Conservation (phyloP, 371 early-diverging fungal genomes). For the Caulochytrium protostelioides region DNA sequence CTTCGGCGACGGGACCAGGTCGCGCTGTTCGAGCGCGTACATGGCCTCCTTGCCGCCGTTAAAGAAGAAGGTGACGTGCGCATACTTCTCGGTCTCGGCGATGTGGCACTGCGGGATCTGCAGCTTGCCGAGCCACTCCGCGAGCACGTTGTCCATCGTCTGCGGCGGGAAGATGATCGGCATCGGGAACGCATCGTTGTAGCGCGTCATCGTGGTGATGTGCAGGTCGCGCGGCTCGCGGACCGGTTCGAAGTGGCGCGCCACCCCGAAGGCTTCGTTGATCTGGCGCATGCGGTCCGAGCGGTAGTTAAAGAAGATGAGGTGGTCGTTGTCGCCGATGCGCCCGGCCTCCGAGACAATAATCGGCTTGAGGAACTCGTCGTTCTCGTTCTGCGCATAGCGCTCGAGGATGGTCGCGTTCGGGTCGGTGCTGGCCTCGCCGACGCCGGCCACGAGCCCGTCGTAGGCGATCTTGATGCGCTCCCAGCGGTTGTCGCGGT, state of each 20-base stretch:
- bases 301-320: constrained; percentile 39
- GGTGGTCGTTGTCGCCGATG: constrained; percentile 35
- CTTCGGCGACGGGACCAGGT: constrained; percentile 73
- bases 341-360: constrained; percentile 53
- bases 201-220: constrained; percentile 93
- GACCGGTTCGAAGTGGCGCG: constrained; percentile 62
- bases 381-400: constrained; percentile 69
- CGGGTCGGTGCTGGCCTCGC: constrained; percentile 25
- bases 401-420: constrained; percentile 52
- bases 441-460: constrained; percentile 55
- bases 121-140: constrained; percentile 81
- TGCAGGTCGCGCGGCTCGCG: constrained; percentile 49
- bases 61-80: constrained; percentile 99
- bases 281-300: constrained; percentile 98
- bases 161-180: constrained; percentile 83
- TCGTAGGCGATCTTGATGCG: constrained; percentile 84
- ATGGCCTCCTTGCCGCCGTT: constrained; percentile 93
- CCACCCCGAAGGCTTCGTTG: constrained; percentile 60
- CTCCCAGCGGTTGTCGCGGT: constrained; percentile 99
- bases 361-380: constrained; percentile 97
- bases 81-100: constrained; percentile 99
- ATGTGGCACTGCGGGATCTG: constrained; percentile 79
- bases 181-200: constrained; percentile 86
- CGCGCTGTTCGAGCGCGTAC: constrained; percentile 70
- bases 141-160: constrained; percentile 88